phyloP scores from a whole-genome alignment of 495 filamentous ascomycete genomes.

The Neurospora sp. region DNA sequence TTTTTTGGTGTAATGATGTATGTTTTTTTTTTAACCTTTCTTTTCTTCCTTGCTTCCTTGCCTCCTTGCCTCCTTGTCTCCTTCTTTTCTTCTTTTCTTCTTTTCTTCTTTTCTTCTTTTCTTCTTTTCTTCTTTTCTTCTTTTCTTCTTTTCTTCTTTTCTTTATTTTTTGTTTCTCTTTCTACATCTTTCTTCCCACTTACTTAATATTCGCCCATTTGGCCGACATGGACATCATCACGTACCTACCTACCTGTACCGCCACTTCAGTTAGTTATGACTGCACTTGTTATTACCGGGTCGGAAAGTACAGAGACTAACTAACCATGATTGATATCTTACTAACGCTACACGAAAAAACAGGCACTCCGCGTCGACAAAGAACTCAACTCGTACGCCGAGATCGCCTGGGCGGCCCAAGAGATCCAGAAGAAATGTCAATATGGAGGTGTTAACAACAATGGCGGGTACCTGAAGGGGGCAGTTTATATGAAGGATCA shows the following conservation, averaged over 20 bases:
- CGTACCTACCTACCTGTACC: no score
- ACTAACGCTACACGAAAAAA: not conserved
- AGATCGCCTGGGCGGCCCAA: not conserved
- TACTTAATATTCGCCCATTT: no score
- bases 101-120: not conserved
- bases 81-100: not conserved
- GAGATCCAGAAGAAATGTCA: not conserved
- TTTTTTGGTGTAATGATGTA: not conserved
- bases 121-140: not conserved
- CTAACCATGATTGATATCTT: no score
- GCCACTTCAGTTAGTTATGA: no score
- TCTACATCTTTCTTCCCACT: not conserved
- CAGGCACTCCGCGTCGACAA: not conserved
- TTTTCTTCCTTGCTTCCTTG: not conserved
- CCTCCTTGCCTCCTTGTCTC: not conserved
- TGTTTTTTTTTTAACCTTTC: not conserved
- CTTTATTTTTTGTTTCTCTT: not conserved
- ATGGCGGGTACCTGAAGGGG: not conserved
- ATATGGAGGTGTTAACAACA: not conserved
- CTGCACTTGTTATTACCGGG: no score
- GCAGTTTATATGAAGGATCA: not conserved
- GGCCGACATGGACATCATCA: no score
- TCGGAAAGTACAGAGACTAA: no score
- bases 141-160: not conserved
- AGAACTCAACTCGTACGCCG: not conserved